phyloP scores from a whole-genome alignment of 139 green algal species.

The Coccomyxa sp. region DNA sequence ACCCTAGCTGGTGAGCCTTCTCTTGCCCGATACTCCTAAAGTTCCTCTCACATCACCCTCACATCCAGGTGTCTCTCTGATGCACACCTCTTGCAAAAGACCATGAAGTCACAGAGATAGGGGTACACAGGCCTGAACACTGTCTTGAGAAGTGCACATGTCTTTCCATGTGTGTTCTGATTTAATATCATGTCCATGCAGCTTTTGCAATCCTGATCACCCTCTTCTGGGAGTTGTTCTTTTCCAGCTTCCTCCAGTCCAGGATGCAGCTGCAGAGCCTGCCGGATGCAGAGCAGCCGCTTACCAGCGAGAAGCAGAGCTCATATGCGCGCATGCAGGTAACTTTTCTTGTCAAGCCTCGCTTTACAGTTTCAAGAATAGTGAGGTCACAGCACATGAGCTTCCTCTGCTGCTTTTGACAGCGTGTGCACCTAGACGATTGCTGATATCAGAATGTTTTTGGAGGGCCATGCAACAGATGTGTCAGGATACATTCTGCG shows the following conservation, averaged over 20 bases:
- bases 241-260: no score
- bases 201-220: no score
- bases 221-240: no score
- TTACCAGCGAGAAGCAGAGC: no score
- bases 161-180: neutral
- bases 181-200: no score
- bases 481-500: neutral
- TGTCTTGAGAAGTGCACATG: neutral
- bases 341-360: neutral
- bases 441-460: neutral
- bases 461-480: neutral
- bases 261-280: no score
- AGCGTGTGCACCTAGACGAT: neutral
- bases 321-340: no score
- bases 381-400: neutral
- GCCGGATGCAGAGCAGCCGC: neutral
- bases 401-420: neutral
- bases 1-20: slow-evolving; percentile 11
- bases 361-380: neutral
- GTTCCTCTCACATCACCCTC: no score
- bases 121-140: neutral
- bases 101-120: neutral
- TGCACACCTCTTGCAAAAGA: neutral
- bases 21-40: no score
- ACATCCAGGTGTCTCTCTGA: neutral